Evolutionary conservation across 78 protist genomes (phyloP).

Genomic region (Dictyostelium brefeldianum): DNA sequence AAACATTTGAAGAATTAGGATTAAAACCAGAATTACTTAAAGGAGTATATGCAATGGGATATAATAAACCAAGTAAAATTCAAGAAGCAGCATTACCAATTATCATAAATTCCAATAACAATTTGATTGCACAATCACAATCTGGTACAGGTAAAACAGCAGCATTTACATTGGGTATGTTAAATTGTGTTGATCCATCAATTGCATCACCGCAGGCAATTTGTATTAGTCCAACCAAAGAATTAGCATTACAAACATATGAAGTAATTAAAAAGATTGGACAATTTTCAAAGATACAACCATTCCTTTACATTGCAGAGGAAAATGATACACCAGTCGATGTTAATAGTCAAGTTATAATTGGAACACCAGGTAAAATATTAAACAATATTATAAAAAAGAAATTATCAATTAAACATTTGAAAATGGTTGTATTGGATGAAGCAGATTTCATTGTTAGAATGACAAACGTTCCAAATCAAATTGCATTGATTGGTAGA

Average conservation of each 20-base stretch:
- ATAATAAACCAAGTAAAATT: constrained; percentile 85
- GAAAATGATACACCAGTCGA: constrained; percentile 4
- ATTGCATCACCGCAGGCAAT: constrained; percentile 69
- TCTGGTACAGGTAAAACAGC: constrained; percentile 98
- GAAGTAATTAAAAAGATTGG: constrained; percentile 54
- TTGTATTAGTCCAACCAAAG: constrained; percentile 85
- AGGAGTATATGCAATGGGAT: constrained; percentile 87
- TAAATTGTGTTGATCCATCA: constrained; percentile 68
- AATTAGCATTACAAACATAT: constrained; percentile 78
- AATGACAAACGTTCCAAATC: constrained; percentile 69
- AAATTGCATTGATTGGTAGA: constrained; percentile 40
- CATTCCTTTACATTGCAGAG: constrained; percentile 39
- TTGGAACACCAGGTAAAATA: constrained; percentile 96
- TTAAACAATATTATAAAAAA: constrained; percentile 13
- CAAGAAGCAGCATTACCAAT: constrained; percentile 88
- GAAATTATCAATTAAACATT: constrained; percentile 12
- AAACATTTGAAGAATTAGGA: constrained; percentile 77
- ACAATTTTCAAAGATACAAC: constrained; percentile 40
- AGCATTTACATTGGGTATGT: constrained; percentile 91
- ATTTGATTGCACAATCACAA: constrained; percentile 95
- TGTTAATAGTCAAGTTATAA: constrained; percentile 82
- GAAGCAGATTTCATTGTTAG: constrained; percentile 89
- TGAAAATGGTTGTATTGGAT: constrained; percentile 89
- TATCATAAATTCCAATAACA: constrained; percentile 61
- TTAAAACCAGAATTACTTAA: constrained; percentile 56